Base-by-base conservation (phyloP, 2,329 filamentous ascomycete species). In the Clonostachys solani region DNA sequence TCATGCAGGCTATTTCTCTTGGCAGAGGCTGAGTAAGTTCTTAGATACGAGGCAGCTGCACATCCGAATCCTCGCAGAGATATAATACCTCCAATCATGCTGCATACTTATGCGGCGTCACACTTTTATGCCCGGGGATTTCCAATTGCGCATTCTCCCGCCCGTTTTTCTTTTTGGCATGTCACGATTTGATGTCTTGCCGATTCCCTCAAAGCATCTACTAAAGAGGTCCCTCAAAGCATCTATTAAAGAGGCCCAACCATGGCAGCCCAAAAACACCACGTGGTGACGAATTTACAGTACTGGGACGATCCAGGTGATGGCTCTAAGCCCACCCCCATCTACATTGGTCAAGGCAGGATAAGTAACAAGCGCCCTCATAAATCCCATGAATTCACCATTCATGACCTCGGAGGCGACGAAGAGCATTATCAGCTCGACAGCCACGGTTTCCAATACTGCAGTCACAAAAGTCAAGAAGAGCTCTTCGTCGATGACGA, bases 401-500 rank as follows among this genome's bases (percentile, higher is more conserved):
- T 74, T 43, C 43, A 44, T 6, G 67, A 71, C 44, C 58, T 71
- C 17, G 46, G 59, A 1, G 68, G 67, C 15, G 54, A 57, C 1
- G 67, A 71, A 51, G 47, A 52, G 40, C 51, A 63, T 36, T 71
- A 60, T 49, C 61, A 58, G 0, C 63, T 72, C 16, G 68, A 72
- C 49, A 51, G 50, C 40, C 58, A 68, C 33, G 68, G 67, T 2
- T 72, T 72, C 52, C 63, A 70, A 46, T 54, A 67, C 33, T 47
- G 60, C 33, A 51, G 44, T 1, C 60, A 66, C 33, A 42, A 50
- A 0, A 58, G 63, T 3, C 48, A 53, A 8, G 67, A 71, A 54
- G 65, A 65, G 49, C 58, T 64, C 18, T 72, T 72, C 49, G 3
- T 54, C 2, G 77, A 86, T 53, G 82, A 87, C 45, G 77, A 76